Percentiles rank a stretch among this genome's conserved stretches.
These are phyloP conservation scores for Metschnikowia cerradonensis DNA, from an alignment of 805 yeast genomes.

Conservation along the genomic window DNA sequence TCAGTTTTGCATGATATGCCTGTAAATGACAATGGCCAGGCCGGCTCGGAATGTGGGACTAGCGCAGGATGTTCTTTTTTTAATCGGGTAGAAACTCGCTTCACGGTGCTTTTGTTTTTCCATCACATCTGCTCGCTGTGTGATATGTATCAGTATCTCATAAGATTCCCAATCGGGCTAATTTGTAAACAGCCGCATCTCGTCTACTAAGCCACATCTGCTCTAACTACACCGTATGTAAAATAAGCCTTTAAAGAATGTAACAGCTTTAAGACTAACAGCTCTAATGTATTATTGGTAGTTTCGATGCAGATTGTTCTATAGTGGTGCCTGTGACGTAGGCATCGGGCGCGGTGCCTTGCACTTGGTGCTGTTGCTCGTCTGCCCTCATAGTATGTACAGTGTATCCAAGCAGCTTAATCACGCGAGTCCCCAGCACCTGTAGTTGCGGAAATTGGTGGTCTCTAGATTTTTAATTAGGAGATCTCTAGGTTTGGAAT, in stretches of 20 bases:
- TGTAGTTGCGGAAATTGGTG: too few species aligned
- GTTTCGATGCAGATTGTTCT: background rate
- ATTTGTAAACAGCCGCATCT: conserved; percentile 2
- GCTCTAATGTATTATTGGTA: background rate
- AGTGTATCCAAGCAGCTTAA: background rate
- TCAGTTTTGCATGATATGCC: background rate
- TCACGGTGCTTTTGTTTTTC: conserved; percentile 1
- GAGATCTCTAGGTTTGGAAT: too few species aligned
- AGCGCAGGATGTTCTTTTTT: background rate
- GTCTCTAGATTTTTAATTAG: too few species aligned
- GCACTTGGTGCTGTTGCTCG: background rate
- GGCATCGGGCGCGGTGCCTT: background rate
- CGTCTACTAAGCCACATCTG: too few species aligned
- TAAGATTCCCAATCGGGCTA: background rate
- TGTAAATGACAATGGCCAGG: background rate
- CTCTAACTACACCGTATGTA: background rate
- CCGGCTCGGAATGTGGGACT: background rate
- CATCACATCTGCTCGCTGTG: background rate
- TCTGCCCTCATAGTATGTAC: background rate
- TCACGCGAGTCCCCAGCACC: too few species aligned
- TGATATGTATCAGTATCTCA: conserved; percentile 3
- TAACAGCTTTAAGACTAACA: too few species aligned
- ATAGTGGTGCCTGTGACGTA: background rate
- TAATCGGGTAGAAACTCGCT: background rate
- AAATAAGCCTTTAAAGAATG: background rate